A percentile compares a stretch with the other conserved stretches of the same genome.
Conservation (phyloP, 2,329 filamentous ascomycete species). For the Fusarium coicis region DNA sequence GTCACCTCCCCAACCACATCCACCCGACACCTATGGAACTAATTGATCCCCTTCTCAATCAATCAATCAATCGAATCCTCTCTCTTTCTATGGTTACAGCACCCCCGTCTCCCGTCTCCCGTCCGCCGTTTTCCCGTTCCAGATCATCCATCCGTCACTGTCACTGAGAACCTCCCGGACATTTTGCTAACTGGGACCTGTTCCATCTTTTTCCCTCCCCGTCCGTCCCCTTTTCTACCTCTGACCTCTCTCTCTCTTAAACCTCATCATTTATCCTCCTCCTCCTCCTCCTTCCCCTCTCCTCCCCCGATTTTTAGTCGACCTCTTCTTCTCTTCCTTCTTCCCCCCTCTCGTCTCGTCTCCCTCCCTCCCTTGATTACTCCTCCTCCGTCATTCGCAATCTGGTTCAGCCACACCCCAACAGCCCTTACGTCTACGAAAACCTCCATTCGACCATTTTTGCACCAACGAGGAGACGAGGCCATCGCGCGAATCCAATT, state of each 20-base stretch:
- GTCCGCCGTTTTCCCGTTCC: constrained; percentile 42
- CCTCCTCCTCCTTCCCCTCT: constrained; percentile 8
- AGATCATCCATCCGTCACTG: constrained; percentile 42
- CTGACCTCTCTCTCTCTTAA: background rate
- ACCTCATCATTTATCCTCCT: constrained; percentile 27
- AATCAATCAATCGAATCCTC: background rate
- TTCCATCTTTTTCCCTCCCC: constrained; percentile 31
- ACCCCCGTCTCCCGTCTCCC: constrained; percentile 41
- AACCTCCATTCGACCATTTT: constrained; percentile 18
- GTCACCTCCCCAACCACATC: constrained; percentile 45
- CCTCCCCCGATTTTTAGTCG: constrained; percentile 25
- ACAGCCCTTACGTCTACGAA: constrained; percentile 33
- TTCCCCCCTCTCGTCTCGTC: constrained; percentile 8
- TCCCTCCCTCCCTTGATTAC: constrained; percentile 23
- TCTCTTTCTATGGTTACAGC: constrained; percentile 3
- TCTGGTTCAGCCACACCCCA: constrained; percentile 27
- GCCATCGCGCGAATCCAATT: constrained; percentile 6
- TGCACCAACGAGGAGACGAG: constrained; percentile 29
- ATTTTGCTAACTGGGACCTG: constrained; percentile 30
- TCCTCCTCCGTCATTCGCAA: constrained; percentile 16
- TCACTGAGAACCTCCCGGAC: constrained; percentile 26
- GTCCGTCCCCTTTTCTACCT: constrained; percentile 21
- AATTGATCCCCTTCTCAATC: constrained; percentile 36
- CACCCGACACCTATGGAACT: constrained; percentile 12
- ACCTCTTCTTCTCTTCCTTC: constrained; percentile 11